Percentiles rank a stretch among this genome's conserved stretches.
Conservation (phyloP, 768 basidiomycete species). For the Boletus sp. region DNA sequence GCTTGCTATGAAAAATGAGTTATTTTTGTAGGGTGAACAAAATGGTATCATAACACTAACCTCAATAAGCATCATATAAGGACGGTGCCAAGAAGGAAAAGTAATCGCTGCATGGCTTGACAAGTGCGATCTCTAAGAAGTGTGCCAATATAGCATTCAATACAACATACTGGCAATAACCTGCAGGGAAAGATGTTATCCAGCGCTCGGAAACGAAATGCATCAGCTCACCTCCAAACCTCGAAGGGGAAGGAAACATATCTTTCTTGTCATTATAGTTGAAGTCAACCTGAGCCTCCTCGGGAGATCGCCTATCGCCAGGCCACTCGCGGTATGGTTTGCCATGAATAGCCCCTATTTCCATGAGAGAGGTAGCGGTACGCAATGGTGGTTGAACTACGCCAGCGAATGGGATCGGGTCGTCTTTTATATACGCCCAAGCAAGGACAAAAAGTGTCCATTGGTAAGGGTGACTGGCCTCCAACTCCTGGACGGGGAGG, state of each 20-base stretch:
- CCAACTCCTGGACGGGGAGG: conserved; percentile 22
- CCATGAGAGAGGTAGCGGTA: conserved; percentile 14
- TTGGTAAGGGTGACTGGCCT: conserved; percentile 20
- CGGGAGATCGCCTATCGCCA: conserved; percentile 20
- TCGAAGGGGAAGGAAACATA: conserved; percentile 22
- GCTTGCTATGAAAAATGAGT: conserved; percentile 21
- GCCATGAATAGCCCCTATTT: conserved; percentile 26
- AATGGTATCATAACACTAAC: conserved; percentile 1
- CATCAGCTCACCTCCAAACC: conserved; percentile 24
- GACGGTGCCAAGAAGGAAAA: conserved; percentile 28
- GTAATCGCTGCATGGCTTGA: conserved; percentile 21
- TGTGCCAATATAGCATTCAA: background rate
- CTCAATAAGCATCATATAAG: conserved; percentile 29
- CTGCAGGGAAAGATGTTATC: conserved; percentile 2
- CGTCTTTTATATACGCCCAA: conserved; percentile 13
- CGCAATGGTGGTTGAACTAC: conserved; percentile 14
- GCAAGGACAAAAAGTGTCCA: conserved; percentile 29
- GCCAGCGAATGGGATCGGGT: conserved; percentile 11
- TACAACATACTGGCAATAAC: conserved; percentile 27
- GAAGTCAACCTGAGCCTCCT: conserved; percentile 18
- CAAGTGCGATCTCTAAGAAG: background rate
- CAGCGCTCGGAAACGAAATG: background rate
- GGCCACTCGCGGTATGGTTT: conserved; percentile 26
- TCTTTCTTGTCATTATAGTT: conserved; percentile 23
- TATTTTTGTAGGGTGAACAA: background rate